Base-by-base conservation (phyloP, 2,329 filamentous ascomycete species). In the Cryphonectria japonica region DNA sequence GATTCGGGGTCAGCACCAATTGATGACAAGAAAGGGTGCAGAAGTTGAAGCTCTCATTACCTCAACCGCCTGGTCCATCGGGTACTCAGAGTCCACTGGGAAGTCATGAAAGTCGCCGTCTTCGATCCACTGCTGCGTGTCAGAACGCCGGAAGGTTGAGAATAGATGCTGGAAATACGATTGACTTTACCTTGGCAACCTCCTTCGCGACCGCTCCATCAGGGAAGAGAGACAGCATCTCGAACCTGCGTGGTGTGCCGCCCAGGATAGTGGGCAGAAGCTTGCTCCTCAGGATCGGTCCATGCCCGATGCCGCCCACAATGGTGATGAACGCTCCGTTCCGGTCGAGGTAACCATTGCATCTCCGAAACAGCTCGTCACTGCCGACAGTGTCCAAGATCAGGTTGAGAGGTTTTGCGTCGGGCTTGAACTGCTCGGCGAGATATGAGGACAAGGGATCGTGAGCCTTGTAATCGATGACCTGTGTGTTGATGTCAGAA, bases 321-420 rank as follows among this genome's bases (percentile, higher is more conserved):
- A 81, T 79, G 68, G 74, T 77, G 67, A 81, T 66, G 69, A 80
- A 86, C 29, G 79, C 75, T 65, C 77, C 80, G 1, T 75, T 72
- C 0, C 78, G 75, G 54, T 79, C 77, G 46, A 87, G 79, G 71
- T 83, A 87, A 4, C 68, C 52, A 1, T 81, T 75, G 9, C 79
- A 82, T 29, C 82, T 71, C 11, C 74, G 70, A 74, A 84, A 88
- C 29, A 88, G 77, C 1, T 82, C 76, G 62, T 86, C 83, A 32
- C 81, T 81, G 16, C 86, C 86, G 5, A 84, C 80, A 61, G 83
- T 84, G 74, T 88, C 86, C 61, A 87, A 80, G 67, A 88, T 82
- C 60, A 82, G 75, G 75, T 87, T 80, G 61, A 84, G 82, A 0
- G 78, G 72, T 22, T 60, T 60, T 22, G 66, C 61, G 26, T 34